Conservation (phyloP, 352 stramenopile species). For the Pythium chondricola region DNA sequence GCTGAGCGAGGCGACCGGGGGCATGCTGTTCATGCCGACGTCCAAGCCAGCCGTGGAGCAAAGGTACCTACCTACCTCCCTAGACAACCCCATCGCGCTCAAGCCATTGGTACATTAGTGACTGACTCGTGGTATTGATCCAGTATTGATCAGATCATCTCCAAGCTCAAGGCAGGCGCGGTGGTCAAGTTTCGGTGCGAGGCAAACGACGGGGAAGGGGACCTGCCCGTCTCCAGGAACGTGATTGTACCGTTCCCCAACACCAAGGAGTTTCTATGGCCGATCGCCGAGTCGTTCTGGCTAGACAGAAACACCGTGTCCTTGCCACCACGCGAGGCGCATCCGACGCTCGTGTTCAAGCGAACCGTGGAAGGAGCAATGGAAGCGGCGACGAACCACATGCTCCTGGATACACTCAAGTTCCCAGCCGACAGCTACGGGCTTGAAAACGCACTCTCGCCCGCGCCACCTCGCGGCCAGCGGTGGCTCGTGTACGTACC, state of each 20-base stretch:
- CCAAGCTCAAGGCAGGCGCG: conserved; percentile 75
- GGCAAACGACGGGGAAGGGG: conserved; percentile 31
- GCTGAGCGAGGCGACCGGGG: conserved; percentile 77
- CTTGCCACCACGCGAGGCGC: conserved; percentile 66
- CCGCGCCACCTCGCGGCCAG: conserved; percentile 57
- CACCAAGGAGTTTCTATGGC: conserved; percentile 81
- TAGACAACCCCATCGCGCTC: too few species aligned
- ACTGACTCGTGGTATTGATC: too few species aligned
- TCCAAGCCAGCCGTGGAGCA: conserved; percentile 75
- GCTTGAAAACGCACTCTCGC: conserved; percentile 51
- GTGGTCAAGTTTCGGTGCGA: conserved; percentile 83
- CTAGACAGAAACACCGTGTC: conserved; percentile 74
- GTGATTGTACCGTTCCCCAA: conserved; percentile 64
- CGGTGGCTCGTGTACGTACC: conserved; percentile 82
- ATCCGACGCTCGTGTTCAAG: conserved; percentile 65
- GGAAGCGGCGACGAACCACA: conserved; percentile 79
- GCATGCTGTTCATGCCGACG: conserved; percentile 79
- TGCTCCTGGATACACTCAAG: conserved; percentile 85
- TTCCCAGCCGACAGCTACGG: conserved; percentile 78
- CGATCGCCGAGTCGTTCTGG: conserved; percentile 80
- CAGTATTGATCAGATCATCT: conserved; percentile 81
- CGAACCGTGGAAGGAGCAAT: conserved; percentile 72
- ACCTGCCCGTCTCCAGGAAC: conserved; percentile 51
- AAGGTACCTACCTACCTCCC: conserved; percentile 20
- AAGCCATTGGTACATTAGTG: too few species aligned